These are phyloP conservation scores for Plasmodium berghei DNA, from an alignment of 169 alveolate genomes.

Conservation along the genomic window DNA sequence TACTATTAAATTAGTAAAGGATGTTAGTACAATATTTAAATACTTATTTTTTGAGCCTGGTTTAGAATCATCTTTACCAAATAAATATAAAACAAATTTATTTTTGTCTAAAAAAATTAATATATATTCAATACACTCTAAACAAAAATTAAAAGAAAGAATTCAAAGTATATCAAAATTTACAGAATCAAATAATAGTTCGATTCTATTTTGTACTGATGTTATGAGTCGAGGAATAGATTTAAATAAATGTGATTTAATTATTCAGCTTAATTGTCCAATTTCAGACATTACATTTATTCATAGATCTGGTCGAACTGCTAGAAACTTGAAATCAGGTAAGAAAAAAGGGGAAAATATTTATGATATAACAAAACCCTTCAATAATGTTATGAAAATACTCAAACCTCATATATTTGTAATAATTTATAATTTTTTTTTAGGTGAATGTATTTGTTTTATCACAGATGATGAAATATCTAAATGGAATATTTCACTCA, in stretches of 20 bases:
- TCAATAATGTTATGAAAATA: background rate
- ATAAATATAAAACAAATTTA: slow-evolving; percentile 33
- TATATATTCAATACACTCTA: slow-evolving; percentile 50
- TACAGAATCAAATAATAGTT: slow-evolving; percentile 58
- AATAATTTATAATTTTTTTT: background rate
- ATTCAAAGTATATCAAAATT: slow-evolving; percentile 40
- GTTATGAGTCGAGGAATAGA: slow-evolving; percentile 96
- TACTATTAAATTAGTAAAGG: slow-evolving; percentile 44
- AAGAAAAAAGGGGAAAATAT: background rate
- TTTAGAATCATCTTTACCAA: slow-evolving; percentile 65
- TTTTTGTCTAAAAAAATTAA: slow-evolving; percentile 21
- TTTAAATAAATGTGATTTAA: slow-evolving; percentile 94
- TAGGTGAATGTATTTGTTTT: slow-evolving; percentile 65
- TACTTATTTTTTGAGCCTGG: slow-evolving; percentile 35
- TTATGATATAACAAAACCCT: too few relatives aligned
- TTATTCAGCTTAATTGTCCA: slow-evolving; percentile 93
- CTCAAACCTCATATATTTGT: background rate
- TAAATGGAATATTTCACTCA: slow-evolving; percentile 33
- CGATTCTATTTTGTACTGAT: slow-evolving; percentile 93
- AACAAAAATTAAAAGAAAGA: slow-evolving; percentile 48
- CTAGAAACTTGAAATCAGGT: slow-evolving; percentile 94
- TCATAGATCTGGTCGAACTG: slow-evolving; percentile 97
- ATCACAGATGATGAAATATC: slow-evolving; percentile 41
- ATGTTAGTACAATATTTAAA: slow-evolving; percentile 15
- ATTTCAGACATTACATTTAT: slow-evolving; percentile 92